Base-by-base conservation (phyloP, 208 protist genomes). In the Trypanosoma congolense region DNA sequence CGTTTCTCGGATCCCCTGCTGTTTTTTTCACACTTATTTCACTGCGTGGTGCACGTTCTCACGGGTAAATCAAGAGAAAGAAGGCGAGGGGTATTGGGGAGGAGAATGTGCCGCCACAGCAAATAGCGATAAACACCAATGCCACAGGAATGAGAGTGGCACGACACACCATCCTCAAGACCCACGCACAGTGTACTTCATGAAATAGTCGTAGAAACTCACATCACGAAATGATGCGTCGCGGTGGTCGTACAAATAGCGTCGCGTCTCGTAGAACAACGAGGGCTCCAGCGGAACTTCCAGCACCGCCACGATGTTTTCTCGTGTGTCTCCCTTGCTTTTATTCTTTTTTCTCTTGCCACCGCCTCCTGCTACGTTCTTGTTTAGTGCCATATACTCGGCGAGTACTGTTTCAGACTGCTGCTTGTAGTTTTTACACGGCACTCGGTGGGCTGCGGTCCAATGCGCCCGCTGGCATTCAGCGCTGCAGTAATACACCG, bases 151-250 rank as follows among this genome's bases (percentile, higher is more conserved):
- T 8, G 14, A 54, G 5, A 18, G 30, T 56, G 38, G 26, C 9
- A 24, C 21, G 41, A 26, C 25, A 16, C 30, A 31, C 25, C n/a
- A 18, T 31, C 22, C 9, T 55, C 9, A 66, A 56, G 4, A 55
- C 14, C 56, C 78, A 5, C 75, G 71, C 10, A 83, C 79, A 9
- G 67, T 87, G 58, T 87, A 90, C 57, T 80, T 77, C 78, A 90
- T 84, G 45, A 87, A 90, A 64, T 90, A 90, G 48, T 90, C 79
- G 36, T 75, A 60, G 63, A 87, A 90, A 19, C 60, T 52, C 30
- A 90, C 79, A 8, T 60, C 56, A 19, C 57, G 52, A 61, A 87
- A 87, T 12, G 70, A 76, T 4, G 53, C 56, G 40, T 87, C 76
- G 16, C 79, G 72, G 57, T 84, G 75, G 51, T 87, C 79, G 57